These are phyloP conservation scores for Capsella bursapastoris DNA, from an alignment of 345 rosid species.

Conservation along the genomic window DNA sequence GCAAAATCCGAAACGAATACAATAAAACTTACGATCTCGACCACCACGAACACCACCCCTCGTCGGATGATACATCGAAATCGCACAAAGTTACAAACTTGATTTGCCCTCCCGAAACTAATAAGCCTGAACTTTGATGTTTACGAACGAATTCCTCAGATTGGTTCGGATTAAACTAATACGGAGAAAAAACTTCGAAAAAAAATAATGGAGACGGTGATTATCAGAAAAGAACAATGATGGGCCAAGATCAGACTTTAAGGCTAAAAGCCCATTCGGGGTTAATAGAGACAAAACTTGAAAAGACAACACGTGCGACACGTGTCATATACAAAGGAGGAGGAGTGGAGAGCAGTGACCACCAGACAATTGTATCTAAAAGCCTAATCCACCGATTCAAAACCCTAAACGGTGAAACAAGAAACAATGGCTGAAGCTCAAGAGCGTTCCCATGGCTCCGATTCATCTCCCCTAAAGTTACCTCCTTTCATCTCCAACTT, in stretches of 20 bases:
- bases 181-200: background rate
- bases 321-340: background rate
- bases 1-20: background rate
- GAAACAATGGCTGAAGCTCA: conserved; percentile 38
- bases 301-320: conserved; percentile 34
- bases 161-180: background rate
- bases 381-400: conserved; percentile 34
- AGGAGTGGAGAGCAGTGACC: conserved; percentile 14
- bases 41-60: conserved; percentile 99
- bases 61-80: conserved; percentile 88
- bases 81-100: conserved; percentile 20
- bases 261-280: background rate
- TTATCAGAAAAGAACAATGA: too few species aligned
- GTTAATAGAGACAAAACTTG: background rate
- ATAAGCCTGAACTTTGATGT: background rate
- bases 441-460: conserved; percentile 6
- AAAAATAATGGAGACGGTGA: too few species aligned
- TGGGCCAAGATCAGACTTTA: conserved; percentile 12
- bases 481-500: conserved; percentile 39
- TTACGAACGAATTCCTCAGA: conserved; percentile 4
- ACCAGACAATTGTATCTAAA: conserved; percentile 29
- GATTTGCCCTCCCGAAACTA: background rate
- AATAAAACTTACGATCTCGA: conserved; percentile 77
- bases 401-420: conserved; percentile 37
- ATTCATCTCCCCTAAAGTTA: conserved; percentile 17